Conservation (phyloP, 2,329 filamentous ascomycete species). For the Verticillium zaregamsianum region DNA sequence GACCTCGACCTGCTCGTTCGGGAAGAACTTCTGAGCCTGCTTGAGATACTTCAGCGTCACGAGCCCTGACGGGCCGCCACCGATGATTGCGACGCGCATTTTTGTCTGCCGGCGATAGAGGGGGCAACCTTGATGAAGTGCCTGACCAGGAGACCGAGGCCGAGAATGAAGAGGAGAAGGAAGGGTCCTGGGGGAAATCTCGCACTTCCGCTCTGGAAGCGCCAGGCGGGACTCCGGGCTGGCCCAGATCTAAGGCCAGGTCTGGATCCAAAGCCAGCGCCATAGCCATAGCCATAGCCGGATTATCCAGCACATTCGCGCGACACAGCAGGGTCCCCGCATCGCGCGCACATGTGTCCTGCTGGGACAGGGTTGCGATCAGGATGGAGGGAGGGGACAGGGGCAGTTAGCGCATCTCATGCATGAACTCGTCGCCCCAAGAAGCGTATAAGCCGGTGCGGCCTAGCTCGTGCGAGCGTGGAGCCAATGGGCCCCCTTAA, state of each 20-base stretch:
- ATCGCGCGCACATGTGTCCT: neutral
- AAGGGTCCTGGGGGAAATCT: neutral
- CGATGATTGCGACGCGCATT: constrained; percentile 37
- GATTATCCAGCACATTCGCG: neutral
- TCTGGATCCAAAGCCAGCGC: neutral
- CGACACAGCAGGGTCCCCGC: neutral
- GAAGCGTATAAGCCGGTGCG: neutral
- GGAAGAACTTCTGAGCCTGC: constrained; percentile 32
- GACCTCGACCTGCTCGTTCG: constrained; percentile 31
- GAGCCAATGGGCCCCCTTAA: neutral
- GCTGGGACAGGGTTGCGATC: neutral
- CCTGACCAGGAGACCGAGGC: neutral
- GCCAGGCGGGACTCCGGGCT: neutral
- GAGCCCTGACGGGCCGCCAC: constrained; percentile 38
- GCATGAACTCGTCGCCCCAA: neutral
- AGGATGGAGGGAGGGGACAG: neutral
- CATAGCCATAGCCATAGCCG: neutral
- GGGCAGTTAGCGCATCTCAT: neutral
- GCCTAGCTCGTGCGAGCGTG: neutral
- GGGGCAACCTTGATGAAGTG: neutral
- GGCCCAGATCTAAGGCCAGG: neutral
- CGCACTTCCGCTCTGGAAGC: neutral
- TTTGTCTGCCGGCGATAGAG: neutral
- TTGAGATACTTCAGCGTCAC: constrained; percentile 35
- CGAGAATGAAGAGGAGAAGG: neutral